These are phyloP conservation scores for Quercus cerris DNA, from an alignment of 306 rosid species.

Conservation along the genomic window DNA sequence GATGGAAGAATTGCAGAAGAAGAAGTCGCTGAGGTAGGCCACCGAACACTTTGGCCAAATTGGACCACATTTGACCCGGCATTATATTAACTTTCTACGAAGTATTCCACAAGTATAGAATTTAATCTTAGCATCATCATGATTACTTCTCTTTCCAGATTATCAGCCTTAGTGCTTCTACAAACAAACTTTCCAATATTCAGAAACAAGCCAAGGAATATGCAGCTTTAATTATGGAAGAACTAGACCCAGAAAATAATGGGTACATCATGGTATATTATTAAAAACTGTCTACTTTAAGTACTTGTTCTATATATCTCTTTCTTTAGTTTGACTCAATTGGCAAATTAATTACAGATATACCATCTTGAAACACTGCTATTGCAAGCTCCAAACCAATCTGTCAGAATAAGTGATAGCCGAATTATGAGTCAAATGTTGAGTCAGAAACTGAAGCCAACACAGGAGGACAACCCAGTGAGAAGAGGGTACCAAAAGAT, in stretches of 20 bases:
- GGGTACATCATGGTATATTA: constrained; percentile 51
- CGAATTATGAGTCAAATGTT: constrained; percentile 45
- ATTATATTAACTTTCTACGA: neutral
- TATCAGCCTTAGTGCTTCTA: constrained; percentile 54
- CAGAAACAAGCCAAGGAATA: constrained; percentile 53
- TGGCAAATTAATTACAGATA: constrained; percentile 20
- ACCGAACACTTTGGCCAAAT: no score
- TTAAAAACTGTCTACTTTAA: neutral
- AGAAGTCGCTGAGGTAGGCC: constrained; percentile 53
- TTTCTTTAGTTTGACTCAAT: neutral
- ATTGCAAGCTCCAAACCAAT: constrained; percentile 51
- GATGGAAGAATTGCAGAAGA: constrained; percentile 60
- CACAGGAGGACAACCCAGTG: constrained; percentile 36
- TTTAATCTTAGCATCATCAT: neutral
- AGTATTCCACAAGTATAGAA: neutral
- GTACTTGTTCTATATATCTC: no score
- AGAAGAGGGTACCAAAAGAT: constrained; percentile 18
- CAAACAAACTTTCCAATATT: constrained; percentile 53
- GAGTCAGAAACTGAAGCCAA: constrained; percentile 59
- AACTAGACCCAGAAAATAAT: constrained; percentile 47
- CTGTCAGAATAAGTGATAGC: constrained; percentile 48
- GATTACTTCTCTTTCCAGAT: constrained; percentile 25
- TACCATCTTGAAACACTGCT: constrained; percentile 46
- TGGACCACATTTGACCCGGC: no score
- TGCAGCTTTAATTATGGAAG: constrained; percentile 64